A percentile compares a stretch with the other conserved stretches of the same genome.
These are phyloP conservation scores for Claviceps sorghi DNA, from an alignment of 2,329 filamentous ascomycete genomes.

Conservation along the genomic window DNA sequence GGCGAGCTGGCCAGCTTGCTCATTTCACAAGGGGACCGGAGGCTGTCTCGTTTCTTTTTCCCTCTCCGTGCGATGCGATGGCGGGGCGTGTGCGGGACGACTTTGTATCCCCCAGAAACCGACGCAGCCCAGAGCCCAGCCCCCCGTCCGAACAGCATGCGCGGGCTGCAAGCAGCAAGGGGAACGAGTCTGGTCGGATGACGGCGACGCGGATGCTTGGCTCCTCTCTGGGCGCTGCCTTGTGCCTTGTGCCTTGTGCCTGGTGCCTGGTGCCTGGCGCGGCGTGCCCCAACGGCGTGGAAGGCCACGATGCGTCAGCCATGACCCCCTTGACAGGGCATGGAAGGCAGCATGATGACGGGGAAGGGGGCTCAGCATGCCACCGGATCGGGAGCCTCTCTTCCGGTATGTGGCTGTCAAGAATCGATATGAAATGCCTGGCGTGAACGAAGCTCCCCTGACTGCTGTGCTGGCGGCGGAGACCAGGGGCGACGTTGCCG, in stretches of 20 bases:
- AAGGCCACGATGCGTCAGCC: not conserved
- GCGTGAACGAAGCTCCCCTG: too few species aligned
- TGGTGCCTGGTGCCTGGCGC: not conserved
- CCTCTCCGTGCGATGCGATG: conserved; percentile 5
- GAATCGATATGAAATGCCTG: too few species aligned
- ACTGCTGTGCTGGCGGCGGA: not conserved
- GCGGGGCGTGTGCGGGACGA: conserved; percentile 4
- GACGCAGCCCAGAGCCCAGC: not conserved
- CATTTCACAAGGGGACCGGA: conserved; percentile 1
- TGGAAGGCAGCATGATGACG: not conserved
- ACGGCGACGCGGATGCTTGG: not conserved
- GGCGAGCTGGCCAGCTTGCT: not conserved
- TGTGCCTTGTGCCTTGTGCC: not conserved
- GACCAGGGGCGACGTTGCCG: conserved; percentile 1
- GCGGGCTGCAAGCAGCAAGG: conserved; percentile 1
- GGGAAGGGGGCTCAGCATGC: not conserved
- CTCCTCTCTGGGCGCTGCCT: too few species aligned
- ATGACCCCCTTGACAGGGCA: too few species aligned
- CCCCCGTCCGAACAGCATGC: not conserved
- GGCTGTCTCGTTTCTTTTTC: conserved; percentile 7
- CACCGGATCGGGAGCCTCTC: not conserved
- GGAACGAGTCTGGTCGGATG: not conserved
- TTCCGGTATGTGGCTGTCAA: not conserved
- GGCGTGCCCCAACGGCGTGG: not conserved
- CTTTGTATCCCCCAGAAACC: conserved; percentile 1